Percentiles rank a stretch among this genome's conserved stretches.
Conservation (phyloP, 2,329 filamentous ascomycete species). For the Madurella fahalii region DNA sequence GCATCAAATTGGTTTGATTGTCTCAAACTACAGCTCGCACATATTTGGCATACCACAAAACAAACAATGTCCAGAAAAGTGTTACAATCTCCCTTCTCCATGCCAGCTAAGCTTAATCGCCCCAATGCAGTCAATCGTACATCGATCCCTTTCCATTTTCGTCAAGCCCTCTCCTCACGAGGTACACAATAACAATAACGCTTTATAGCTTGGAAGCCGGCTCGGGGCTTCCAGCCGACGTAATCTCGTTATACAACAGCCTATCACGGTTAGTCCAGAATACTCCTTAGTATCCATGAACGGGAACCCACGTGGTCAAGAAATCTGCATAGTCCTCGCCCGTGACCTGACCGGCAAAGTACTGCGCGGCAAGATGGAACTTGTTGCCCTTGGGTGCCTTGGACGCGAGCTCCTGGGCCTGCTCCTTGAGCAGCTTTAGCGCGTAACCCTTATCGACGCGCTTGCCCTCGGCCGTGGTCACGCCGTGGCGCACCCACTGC, state of each 20-base stretch:
- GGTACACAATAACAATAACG: not conserved
- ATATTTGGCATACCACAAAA: too few relatives aligned
- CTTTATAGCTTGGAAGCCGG: constrained; percentile 61
- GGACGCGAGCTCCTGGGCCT: constrained; percentile 67
- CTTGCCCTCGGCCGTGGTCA: constrained; percentile 82
- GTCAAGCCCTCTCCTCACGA: not conserved
- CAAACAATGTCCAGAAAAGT: too few relatives aligned
- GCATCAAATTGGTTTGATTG: too few relatives aligned
- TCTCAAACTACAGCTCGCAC: too few relatives aligned
- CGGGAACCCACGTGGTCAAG: constrained; percentile 66
- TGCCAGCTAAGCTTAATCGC: too few relatives aligned
- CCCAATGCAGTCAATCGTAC: too few relatives aligned
- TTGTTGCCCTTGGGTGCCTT: constrained; percentile 87
- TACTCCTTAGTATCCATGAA: too few relatives aligned
- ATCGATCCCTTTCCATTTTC: too few relatives aligned
- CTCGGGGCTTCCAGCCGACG: constrained; percentile 59
- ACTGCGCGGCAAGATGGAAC: constrained; percentile 83
- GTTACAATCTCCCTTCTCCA: too few relatives aligned
- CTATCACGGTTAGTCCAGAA: constrained; percentile 37
- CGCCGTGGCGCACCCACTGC: constrained; percentile 81
- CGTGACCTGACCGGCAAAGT: constrained; percentile 88
- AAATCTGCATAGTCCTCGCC: constrained; percentile 98
- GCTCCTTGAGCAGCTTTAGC: constrained; percentile 80
- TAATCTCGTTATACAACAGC: constrained; percentile 84
- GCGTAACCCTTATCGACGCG: constrained; percentile 90